phyloP scores from a whole-genome alignment of 2,329 filamentous ascomycete species.

The Ceratocystis papillata region DNA sequence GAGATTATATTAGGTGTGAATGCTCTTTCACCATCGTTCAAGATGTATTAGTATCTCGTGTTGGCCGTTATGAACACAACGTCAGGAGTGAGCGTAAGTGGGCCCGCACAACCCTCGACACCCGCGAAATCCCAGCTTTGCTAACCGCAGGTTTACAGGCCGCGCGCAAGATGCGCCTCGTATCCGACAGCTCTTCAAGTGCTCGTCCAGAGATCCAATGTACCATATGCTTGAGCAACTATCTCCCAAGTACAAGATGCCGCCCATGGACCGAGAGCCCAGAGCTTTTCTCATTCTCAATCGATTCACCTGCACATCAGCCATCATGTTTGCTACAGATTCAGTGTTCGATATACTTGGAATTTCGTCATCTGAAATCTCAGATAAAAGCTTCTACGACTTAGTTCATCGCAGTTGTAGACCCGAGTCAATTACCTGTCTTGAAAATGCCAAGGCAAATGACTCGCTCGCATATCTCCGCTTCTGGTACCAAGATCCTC shows the following conservation, averaged over 20 bases:
- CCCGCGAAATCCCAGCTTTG: not conserved
- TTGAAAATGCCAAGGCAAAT: conserved; percentile 80
- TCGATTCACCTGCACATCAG: conserved; percentile 69
- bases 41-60: conserved; percentile 76
- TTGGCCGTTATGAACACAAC: conserved; percentile 61
- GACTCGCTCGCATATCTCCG: conserved; percentile 84
- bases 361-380: conserved; percentile 55
- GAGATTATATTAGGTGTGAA: conserved; percentile 63
- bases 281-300: conserved; percentile 77
- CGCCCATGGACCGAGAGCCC: conserved; percentile 59
- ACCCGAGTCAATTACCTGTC: conserved; percentile 61
- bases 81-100: conserved; percentile 63
- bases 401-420: conserved; percentile 72
- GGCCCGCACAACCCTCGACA: not conserved
- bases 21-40: conserved; percentile 85
- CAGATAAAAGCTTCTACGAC: conserved; percentile 74
- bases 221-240: conserved; percentile 85
- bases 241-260: conserved; percentile 64
- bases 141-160: conserved; percentile 39
- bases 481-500: conserved; percentile 71
- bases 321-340: conserved; percentile 77
- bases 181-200: conserved; percentile 68
- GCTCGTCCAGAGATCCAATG: conserved; percentile 68
- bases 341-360: conserved; percentile 67
- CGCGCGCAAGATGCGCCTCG: conserved; percentile 67